Evolutionary conservation across 2,329 filamentous ascomycete species (phyloP), one percentile per base, ranked within the genome.

Genomic region (Cordyceps farinosa): DNA sequence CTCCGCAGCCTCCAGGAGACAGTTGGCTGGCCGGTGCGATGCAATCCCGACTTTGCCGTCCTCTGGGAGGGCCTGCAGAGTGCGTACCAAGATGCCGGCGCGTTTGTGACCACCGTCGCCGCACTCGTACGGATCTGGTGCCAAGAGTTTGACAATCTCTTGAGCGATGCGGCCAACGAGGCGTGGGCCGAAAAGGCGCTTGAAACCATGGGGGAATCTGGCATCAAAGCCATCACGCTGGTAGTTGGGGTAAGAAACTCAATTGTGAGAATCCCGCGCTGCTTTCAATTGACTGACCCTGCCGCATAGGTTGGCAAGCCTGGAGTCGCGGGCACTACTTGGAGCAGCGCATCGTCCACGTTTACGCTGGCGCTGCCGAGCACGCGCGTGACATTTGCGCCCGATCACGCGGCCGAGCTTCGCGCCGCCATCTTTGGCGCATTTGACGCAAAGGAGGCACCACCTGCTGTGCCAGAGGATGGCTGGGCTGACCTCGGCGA

Each of bases 401-500:
- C 57, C 4, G 36, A 48, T n/a, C 57, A 61, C 48, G 38, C 57
- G 2, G 15, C 47, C 3, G 57, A 61, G 57, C 57, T 61, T 8
- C 47, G 57, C 34, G 57, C 47, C 15, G 34, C 69, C 5, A 68
- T 80, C 2, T 67, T 77, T 9, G 65, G 67, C 8, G 76, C 74
- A 65, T 79, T 80, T 62, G 69, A 73, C 10, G 27, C 40, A 5
- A 40, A 68, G 42, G 65, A 68, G 45, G 64, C 60, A 13, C 42
- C 22, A 22, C 22, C 22, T 22, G 22, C 56, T 10, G 44, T 65
- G 9, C 66, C 62, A 8, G 79, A 22, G 22, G 22, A 81, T 36
- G 79, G 79, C 64, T 82, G 80, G 79, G 79, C 77, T 11, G 76
- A 79, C 34, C 72, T 82, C 1, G 72, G 73, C 3, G 66, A 61